Evolutionary conservation across 176 grass and related monocot genomes (phyloP).

Genomic region (Phoenix roebelenii): DNA sequence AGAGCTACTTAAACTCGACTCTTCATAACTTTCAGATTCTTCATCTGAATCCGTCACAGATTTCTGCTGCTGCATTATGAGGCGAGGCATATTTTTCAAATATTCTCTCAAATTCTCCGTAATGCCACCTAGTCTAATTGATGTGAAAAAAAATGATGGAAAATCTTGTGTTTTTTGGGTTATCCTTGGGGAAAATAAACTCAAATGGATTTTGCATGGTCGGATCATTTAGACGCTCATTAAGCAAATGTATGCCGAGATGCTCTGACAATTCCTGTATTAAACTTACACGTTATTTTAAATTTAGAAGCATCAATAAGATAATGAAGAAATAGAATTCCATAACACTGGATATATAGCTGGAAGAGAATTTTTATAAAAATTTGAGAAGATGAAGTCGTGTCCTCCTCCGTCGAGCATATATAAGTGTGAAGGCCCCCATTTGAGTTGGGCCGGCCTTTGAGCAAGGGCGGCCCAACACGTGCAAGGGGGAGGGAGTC

Average conservation of each 20-base stretch:
- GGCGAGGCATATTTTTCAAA: slow-evolving; percentile 87
- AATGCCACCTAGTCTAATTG: slow-evolving; percentile 83
- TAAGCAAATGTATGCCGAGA: slow-evolving; percentile 76
- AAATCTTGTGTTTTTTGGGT: slow-evolving; percentile 89
- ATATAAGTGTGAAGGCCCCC: no score
- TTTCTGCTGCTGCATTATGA: slow-evolving; percentile 91
- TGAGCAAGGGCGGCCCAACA: no score
- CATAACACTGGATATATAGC: slow-evolving; percentile 33
- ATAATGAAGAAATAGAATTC: no score
- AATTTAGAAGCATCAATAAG: no score
- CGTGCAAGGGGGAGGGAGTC: no score
- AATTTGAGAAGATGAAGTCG: slow-evolving; percentile 85
- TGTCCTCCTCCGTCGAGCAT: slow-evolving; percentile 90
- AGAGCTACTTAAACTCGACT: slow-evolving; percentile 21
- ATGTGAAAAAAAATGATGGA: slow-evolving; percentile 91
- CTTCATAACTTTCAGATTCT: slow-evolving; percentile 34
- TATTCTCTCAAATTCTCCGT: slow-evolving; percentile 81
- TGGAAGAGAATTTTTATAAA: slow-evolving; percentile 98
- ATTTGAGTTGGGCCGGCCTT: no score
- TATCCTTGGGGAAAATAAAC: slow-evolving; percentile 85
- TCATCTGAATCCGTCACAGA: slow-evolving; percentile 38
- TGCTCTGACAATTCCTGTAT: slow-evolving; percentile 78
- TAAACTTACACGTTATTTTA: not conserved
- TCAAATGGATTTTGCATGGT: slow-evolving; percentile 71
- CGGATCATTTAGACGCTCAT: slow-evolving; percentile 81